phyloP scores from a whole-genome alignment of 1,139 yeast species.

The Candida albicans region DNA sequence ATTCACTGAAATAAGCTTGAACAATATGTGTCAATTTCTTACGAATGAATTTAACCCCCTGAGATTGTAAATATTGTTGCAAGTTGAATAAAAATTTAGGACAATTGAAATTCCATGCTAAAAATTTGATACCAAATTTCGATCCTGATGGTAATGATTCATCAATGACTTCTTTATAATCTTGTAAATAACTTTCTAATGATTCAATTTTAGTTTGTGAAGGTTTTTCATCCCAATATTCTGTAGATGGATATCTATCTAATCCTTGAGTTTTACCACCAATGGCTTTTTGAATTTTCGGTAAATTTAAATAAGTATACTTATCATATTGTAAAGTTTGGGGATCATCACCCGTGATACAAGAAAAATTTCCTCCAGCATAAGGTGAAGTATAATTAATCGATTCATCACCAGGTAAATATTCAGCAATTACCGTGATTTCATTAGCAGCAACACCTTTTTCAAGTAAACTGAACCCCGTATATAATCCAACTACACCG shows the following conservation, averaged over 20 bases:
- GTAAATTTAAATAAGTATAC: slow-evolving; percentile 52
- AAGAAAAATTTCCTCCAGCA: slow-evolving; percentile 76
- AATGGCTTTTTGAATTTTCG: slow-evolving; percentile 40
- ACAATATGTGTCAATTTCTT: slow-evolving; percentile 49
- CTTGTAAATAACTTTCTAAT: slow-evolving; percentile 45
- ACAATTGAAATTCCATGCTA: slow-evolving; percentile 67
- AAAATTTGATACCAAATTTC: slow-evolving; percentile 52
- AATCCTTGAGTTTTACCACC: slow-evolving; percentile 58
- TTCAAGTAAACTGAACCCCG: slow-evolving; percentile 53
- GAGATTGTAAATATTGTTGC: slow-evolving; percentile 35
- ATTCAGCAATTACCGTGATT: slow-evolving; percentile 61
- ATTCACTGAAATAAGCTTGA: slow-evolving; percentile 46
- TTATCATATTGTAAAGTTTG: slow-evolving; percentile 54
- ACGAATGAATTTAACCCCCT: slow-evolving; percentile 53
- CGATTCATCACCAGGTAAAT: slow-evolving; percentile 73
- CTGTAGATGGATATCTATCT: slow-evolving; percentile 52
- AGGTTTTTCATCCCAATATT: slow-evolving; percentile 53
- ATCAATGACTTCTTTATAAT: slow-evolving; percentile 34
- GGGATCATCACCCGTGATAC: slow-evolving; percentile 60
- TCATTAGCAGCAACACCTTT: slow-evolving; percentile 44
- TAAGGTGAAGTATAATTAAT: slow-evolving; percentile 73
- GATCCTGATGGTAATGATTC: slow-evolving; percentile 47
- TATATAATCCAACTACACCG: slow-evolving; percentile 72
- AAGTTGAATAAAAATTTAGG: slow-evolving; percentile 55
- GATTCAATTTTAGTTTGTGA: slow-evolving; percentile 43